Evolutionary conservation across 179 eudicot species (phyloP).

Genomic region (Heliamphora pulchella): DNA sequence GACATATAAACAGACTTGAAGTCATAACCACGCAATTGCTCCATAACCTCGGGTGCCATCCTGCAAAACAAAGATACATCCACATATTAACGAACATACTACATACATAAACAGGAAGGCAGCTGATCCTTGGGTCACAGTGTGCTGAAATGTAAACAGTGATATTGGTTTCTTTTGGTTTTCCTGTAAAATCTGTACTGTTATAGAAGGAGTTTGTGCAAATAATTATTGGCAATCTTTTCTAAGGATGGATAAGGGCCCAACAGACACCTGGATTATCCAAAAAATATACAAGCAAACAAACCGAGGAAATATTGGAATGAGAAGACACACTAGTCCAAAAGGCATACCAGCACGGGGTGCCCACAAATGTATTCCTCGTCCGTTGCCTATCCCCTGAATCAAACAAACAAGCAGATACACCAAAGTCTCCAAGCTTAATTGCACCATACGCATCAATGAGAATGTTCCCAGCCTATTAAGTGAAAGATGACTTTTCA

Average conservation of each 20-base stretch:
- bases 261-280: too few relatives aligned
- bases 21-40: conserved; percentile 58
- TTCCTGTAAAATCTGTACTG: conserved; percentile 51
- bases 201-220: not conserved
- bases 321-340: too few relatives aligned
- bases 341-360: too few relatives aligned
- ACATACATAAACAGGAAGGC: not conserved
- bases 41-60: conserved; percentile 88
- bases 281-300: too few relatives aligned
- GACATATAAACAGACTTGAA: conserved; percentile 17
- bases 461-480: too few relatives aligned
- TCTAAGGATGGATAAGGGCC: too few relatives aligned
- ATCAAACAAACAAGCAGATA: conserved; percentile 52
- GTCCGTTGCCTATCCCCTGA: conserved; percentile 15
- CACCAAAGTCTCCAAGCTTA: conserved; percentile 67
- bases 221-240: too few relatives aligned
- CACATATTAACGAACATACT: not conserved
- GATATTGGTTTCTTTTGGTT: conserved; percentile 25
- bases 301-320: too few relatives aligned
- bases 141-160: not conserved
- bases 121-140: not conserved
- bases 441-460: conserved; percentile 47
- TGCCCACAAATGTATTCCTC: not conserved
- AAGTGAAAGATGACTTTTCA: too few relatives aligned
- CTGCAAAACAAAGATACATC: conserved; percentile 32